Evolutionary conservation across 352 stramenopile genomes (phyloP).

Genomic region (Pseudoperonospora humuli): DNA sequence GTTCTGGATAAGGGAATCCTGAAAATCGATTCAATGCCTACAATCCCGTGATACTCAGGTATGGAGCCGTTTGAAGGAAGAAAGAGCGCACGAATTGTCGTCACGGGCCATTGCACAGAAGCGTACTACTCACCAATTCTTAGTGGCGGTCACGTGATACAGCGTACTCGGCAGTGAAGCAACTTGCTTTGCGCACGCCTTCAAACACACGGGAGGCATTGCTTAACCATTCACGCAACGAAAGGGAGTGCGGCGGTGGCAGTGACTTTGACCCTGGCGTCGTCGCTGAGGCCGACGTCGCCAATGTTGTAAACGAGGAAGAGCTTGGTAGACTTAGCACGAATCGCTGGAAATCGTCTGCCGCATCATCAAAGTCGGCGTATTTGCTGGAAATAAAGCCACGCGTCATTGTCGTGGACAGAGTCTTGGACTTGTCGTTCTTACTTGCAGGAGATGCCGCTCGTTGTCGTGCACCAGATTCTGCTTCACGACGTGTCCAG

Average conservation of each 20-base stretch:
- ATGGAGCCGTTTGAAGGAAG: too few relatives aligned
- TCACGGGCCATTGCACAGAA: neutral
- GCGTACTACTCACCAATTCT: neutral
- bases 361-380: conserved; percentile 26
- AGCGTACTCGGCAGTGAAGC: conserved; percentile 44
- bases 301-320: conserved; percentile 17
- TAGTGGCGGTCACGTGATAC: conserved; percentile 36
- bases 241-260: conserved; percentile 25
- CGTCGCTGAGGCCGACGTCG: neutral
- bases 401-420: neutral
- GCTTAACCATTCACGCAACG: conserved; percentile 71
- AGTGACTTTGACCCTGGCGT: conserved; percentile 6
- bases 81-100: too few relatives aligned
- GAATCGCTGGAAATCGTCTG: conserved; percentile 23
- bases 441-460: conserved; percentile 1
- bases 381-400: conserved; percentile 11
- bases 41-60: too few relatives aligned
- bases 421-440: conserved; percentile 7
- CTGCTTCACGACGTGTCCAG: neutral
- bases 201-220: conserved; percentile 67
- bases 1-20: too few relatives aligned
- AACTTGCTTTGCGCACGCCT: conserved; percentile 51
- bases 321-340: conserved; percentile 23
- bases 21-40: too few relatives aligned
- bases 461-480: neutral